Evolutionary conservation across 805 yeast genomes (phyloP).

Genomic region (Saccharomycopsis sp.): DNA sequence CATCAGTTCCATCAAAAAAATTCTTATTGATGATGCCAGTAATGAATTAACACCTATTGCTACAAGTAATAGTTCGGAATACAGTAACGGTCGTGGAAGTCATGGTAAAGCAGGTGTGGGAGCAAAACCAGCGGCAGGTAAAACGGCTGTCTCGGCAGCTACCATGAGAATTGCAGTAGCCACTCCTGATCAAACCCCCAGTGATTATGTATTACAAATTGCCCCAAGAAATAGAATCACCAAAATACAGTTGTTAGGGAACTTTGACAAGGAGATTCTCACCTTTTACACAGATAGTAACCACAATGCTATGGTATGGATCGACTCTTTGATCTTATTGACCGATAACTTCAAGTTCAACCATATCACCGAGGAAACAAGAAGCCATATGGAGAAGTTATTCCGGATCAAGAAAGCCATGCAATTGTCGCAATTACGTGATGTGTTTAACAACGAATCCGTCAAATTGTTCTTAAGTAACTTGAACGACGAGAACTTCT

Average conservation of each 20-base stretch:
- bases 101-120: neutral
- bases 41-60: neutral
- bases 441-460: neutral
- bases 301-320: slow-evolving; percentile 10
- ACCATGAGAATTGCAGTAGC: neutral
- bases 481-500: neutral
- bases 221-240: slow-evolving; percentile 5
- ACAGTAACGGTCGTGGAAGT: too few species aligned
- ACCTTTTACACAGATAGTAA: slow-evolving; percentile 8
- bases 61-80: neutral
- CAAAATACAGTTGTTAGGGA: neutral
- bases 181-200: neutral
- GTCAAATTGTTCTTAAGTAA: neutral
- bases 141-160: neutral
- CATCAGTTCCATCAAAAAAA: slow-evolving; percentile 5
- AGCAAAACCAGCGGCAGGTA: neutral
- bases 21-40: slow-evolving; percentile 1
- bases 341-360: slow-evolving; percentile 8
- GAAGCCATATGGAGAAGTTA: slow-evolving; percentile 13
- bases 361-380: slow-evolving; percentile 6
- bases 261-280: slow-evolving; percentile 1
- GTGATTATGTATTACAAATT: slow-evolving; percentile 2
- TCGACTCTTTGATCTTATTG: slow-evolving; percentile 9
- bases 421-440: slow-evolving; percentile 12
- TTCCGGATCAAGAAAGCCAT: slow-evolving; percentile 12